Percentiles rank a stretch among this genome's conserved stretches.
These are phyloP conservation scores for Senecio squalidus DNA, from an alignment of 140 eudicot species.

Conservation along the genomic window DNA sequence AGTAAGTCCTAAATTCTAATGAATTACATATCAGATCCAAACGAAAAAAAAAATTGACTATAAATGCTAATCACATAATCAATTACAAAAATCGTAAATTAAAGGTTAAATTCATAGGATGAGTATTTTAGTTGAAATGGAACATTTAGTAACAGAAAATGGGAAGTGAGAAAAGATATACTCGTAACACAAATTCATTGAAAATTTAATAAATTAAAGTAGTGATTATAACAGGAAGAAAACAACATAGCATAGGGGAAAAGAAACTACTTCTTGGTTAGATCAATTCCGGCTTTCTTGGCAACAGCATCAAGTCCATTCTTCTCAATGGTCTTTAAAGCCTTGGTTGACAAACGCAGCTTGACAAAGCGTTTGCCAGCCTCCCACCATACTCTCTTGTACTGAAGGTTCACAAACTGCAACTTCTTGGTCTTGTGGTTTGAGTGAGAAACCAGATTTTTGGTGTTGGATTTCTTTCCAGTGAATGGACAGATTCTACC, in stretches of 20 bases:
- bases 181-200: conserved; percentile 17
- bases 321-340: conserved; percentile 92
- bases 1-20: no score
- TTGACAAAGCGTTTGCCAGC: conserved; percentile 89
- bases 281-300: conserved; percentile 97
- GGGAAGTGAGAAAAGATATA: neutral
- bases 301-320: conserved; percentile 91
- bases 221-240: conserved; percentile 12
- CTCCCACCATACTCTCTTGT: conserved; percentile 98
- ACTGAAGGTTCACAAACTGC: conserved; percentile 88
- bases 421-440: conserved; percentile 79
- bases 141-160: conserved; percentile 7
- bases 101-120: neutral
- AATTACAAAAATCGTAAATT: no score
- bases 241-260: conserved; percentile 15
- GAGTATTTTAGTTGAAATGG: neutral
- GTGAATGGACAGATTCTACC: conserved; percentile 94
- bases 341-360: conserved; percentile 82
- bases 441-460: conserved; percentile 76
- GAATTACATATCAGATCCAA: no score
- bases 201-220: conserved; percentile 8
- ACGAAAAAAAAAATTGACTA: no score
- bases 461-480: conserved; percentile 90
- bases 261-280: conserved; percentile 49
- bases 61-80: no score